phyloP scores from a whole-genome alignment of 2,329 filamentous ascomycete genomes.

The Colletotrichum sp. region DNA sequence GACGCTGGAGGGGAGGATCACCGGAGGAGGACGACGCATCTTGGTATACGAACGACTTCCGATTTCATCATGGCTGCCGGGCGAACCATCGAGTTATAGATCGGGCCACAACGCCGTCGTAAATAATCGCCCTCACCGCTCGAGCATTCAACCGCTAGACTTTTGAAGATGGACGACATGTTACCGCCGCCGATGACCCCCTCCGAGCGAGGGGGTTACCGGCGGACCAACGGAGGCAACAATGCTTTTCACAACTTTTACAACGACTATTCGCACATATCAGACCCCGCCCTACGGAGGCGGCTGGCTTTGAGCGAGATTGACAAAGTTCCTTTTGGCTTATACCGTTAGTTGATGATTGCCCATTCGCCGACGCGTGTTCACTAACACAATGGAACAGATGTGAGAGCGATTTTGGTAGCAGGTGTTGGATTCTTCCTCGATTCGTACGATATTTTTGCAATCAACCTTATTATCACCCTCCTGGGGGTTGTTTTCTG shows the following conservation, averaged over 20 bases:
- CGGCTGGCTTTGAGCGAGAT: conserved; percentile 79
- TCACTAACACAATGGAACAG: conserved; percentile 26
- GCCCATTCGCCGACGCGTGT: conserved; percentile 5
- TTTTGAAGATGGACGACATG: conserved; percentile 36
- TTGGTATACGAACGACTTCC: not conserved
- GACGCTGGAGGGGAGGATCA: not conserved
- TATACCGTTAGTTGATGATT: conserved; percentile 58
- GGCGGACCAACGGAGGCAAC: conserved; percentile 64
- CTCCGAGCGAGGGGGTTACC: conserved; percentile 29
- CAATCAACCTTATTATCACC: conserved; percentile 74
- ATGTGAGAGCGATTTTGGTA: conserved; percentile 75
- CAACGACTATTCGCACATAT: conserved; percentile 69
- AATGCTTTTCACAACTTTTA: conserved; percentile 77
- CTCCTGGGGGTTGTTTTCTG: conserved; percentile 82
- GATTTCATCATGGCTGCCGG: conserved; percentile 7
- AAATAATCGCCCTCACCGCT: not conserved
- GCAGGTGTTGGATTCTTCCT: conserved; percentile 86
- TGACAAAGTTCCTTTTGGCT: conserved; percentile 78
- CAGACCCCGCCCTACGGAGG: conserved; percentile 78
- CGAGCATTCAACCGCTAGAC: not conserved
- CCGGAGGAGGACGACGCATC: not conserved
- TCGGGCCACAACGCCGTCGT: conserved; percentile 1
- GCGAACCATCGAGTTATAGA: conserved; percentile 9
- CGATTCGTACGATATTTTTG: conserved; percentile 83
- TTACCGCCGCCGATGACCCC: conserved; percentile 45